A percentile compares a stretch with the other conserved stretches of the same genome.
These are phyloP conservation scores for Metschnikowia matae DNA, from an alignment of 805 yeast genomes.

Conservation along the genomic window DNA sequence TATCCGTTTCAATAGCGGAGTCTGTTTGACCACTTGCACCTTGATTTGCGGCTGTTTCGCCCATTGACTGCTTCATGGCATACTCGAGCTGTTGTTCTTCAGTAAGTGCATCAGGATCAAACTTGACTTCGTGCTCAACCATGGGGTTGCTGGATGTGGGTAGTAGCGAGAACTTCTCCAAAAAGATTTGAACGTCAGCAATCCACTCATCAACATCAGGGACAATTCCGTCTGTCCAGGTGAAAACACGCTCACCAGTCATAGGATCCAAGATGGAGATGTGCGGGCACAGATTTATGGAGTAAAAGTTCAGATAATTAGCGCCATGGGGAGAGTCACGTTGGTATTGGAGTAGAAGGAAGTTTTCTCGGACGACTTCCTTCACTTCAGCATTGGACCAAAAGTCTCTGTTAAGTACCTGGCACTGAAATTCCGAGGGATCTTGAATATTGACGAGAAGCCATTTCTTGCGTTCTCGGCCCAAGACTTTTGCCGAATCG, in stretches of 20 bases:
- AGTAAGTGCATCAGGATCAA: slow-evolving; percentile 62
- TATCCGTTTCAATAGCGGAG: slow-evolving; percentile 17
- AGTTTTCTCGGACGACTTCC: slow-evolving; percentile 57
- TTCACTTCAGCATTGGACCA: slow-evolving; percentile 76
- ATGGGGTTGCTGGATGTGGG: slow-evolving; percentile 63
- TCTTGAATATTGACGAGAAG: slow-evolving; percentile 86
- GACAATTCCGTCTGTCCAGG: slow-evolving; percentile 63
- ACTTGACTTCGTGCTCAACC: slow-evolving; percentile 52
- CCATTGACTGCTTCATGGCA: slow-evolving; percentile 67
- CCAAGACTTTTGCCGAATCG: slow-evolving; percentile 70
- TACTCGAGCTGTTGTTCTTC: slow-evolving; percentile 82
- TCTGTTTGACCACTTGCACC: slow-evolving; percentile 21
- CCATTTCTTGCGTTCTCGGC: slow-evolving; percentile 69
- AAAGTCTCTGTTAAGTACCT: slow-evolving; percentile 85
- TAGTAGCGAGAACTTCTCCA: slow-evolving; percentile 59
- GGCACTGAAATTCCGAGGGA: slow-evolving; percentile 78
- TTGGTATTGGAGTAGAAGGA: slow-evolving; percentile 83
- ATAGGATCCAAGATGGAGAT: slow-evolving; percentile 90
- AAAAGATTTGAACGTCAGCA: slow-evolving; percentile 65
- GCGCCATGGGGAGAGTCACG: slow-evolving; percentile 72
- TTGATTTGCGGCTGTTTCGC: slow-evolving; percentile 16
- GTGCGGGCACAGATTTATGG: slow-evolving; percentile 72
- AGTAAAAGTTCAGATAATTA: slow-evolving; percentile 68
- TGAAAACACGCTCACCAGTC: slow-evolving; percentile 84
- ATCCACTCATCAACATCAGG: slow-evolving; percentile 61